These are phyloP conservation scores for Phytophthora sansomeana DNA, from an alignment of 352 stramenopile genomes.

Conservation along the genomic window DNA sequence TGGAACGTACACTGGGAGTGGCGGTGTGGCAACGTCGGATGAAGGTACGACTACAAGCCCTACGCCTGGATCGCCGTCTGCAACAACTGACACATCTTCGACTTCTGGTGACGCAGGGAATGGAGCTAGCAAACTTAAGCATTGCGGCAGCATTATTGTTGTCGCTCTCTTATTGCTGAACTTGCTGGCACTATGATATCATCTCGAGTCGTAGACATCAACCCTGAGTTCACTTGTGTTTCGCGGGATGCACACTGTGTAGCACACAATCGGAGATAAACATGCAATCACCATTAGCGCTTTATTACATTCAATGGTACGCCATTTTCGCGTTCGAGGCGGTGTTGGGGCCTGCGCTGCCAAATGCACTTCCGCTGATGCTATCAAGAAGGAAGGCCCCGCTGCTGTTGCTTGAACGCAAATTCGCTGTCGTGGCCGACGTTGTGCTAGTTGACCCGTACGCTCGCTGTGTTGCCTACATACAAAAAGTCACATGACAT, in stretches of 20 bases:
- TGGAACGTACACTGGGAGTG: conserved; percentile 13
- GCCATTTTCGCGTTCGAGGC: conserved; percentile 25
- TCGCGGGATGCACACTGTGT: too few species aligned
- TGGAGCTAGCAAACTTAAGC: not conserved
- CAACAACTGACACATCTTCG: conserved; percentile 6
- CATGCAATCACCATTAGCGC: conserved; percentile 7
- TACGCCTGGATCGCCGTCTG: not conserved
- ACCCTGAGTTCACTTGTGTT: too few species aligned
- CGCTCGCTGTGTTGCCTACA: conserved; percentile 50
- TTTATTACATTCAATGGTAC: conserved; percentile 29
- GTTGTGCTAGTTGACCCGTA: conserved; percentile 45
- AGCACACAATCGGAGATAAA: too few species aligned
- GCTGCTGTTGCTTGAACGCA: conserved; percentile 58
- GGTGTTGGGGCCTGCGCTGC: conserved; percentile 38
- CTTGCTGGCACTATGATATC: not conserved
- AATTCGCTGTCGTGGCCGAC: conserved; percentile 34
- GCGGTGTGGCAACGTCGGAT: conserved; percentile 3
- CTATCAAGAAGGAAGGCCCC: conserved; percentile 55
- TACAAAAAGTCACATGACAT: not conserved
- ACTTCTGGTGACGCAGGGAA: conserved; percentile 25
- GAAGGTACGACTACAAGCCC: conserved; percentile 15
- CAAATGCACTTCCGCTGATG: conserved; percentile 52
- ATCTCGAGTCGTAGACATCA: not conserved
- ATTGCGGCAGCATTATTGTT: not conserved
- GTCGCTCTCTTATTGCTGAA: conserved; percentile 1